Evolutionary conservation across 139 green algal species (phyloP).

Genomic region (Closterium sp.): DNA sequence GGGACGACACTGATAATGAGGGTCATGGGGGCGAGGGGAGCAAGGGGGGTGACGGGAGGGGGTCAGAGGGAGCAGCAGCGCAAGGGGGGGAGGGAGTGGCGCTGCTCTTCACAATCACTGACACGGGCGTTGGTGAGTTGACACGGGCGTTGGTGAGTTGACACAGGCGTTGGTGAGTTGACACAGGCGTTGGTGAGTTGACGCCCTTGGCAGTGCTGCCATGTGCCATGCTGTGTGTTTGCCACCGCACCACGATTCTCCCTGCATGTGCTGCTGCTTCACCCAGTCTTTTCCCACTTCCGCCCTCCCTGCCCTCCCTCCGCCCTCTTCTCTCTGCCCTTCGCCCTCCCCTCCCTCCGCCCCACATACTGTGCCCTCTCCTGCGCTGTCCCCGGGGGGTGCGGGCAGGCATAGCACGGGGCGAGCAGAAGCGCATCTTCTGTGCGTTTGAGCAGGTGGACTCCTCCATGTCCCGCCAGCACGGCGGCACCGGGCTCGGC

Average conservation of each 20-base stretch:
- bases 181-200: too few relatives aligned
- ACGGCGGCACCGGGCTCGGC: constrained; percentile 65
- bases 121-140: constrained; percentile 63
- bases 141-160: background rate
- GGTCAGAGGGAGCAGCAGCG: background rate
- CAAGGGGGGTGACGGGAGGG: background rate
- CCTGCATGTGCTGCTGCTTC: background rate
- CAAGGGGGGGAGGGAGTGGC: background rate
- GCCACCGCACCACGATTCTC: background rate
- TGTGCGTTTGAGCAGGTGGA: constrained; percentile 34
- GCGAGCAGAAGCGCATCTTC: constrained; percentile 28
- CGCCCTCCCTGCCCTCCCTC: background rate
- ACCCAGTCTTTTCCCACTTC: background rate
- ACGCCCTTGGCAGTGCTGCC: too few relatives aligned
- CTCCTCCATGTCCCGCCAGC: constrained; percentile 54
- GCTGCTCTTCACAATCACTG: constrained; percentile 60
- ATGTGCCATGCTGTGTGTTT: background rate
- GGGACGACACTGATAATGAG: too few relatives aligned
- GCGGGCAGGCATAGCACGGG: constrained; percentile 9
- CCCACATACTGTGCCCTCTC: constrained; percentile 11
- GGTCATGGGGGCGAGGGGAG: too few relatives aligned
- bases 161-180: too few relatives aligned
- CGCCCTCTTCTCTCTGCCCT: background rate
- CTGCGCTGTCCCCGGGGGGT: constrained; percentile 42
- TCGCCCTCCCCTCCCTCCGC: background rate